Percentiles rank a stretch among this genome's conserved stretches.
These are phyloP conservation scores for Wickerhamiella vanderwaltii DNA, from an alignment of 805 yeast genomes.

Conservation along the genomic window DNA sequence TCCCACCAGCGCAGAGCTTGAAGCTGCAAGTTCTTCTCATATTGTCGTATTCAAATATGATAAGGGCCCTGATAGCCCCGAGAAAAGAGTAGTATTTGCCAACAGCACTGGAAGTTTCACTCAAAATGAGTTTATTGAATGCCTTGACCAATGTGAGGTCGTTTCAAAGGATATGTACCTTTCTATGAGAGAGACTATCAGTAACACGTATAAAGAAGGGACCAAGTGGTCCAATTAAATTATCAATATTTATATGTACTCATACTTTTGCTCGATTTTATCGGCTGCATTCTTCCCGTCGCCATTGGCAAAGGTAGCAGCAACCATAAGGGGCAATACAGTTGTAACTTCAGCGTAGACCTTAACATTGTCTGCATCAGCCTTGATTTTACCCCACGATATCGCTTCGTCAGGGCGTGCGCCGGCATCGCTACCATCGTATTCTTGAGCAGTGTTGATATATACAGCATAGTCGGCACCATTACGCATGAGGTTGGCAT, in stretches of 20 bases:
- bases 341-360: constrained; percentile 91
- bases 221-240: constrained; percentile 39
- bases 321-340: constrained; percentile 92
- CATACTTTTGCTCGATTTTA: constrained; percentile 2
- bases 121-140: constrained; percentile 40
- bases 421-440: constrained; percentile 98
- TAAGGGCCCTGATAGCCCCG: constrained; percentile 33
- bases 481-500: constrained; percentile 97
- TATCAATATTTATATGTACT: background rate
- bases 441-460: constrained; percentile 97
- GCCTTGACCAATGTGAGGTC: constrained; percentile 41
- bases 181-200: constrained; percentile 37
- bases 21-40: constrained; percentile 44
- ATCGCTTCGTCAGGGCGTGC: constrained; percentile 99
- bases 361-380: constrained; percentile 83
- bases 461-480: constrained; percentile 98
- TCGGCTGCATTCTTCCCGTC: constrained; percentile 23
- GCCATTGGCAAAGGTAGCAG: constrained; percentile 79
- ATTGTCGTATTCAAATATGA: constrained; percentile 47
- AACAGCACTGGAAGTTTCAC: constrained; percentile 66
- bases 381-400: constrained; percentile 97
- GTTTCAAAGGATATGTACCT: constrained; percentile 37
- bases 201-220: constrained; percentile 38
- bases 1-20: constrained; percentile 39
- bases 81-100: constrained; percentile 43